These are phyloP conservation scores for Ascochyta koolunga DNA, from an alignment of 2,329 filamentous ascomycete species.

Conservation along the genomic window DNA sequence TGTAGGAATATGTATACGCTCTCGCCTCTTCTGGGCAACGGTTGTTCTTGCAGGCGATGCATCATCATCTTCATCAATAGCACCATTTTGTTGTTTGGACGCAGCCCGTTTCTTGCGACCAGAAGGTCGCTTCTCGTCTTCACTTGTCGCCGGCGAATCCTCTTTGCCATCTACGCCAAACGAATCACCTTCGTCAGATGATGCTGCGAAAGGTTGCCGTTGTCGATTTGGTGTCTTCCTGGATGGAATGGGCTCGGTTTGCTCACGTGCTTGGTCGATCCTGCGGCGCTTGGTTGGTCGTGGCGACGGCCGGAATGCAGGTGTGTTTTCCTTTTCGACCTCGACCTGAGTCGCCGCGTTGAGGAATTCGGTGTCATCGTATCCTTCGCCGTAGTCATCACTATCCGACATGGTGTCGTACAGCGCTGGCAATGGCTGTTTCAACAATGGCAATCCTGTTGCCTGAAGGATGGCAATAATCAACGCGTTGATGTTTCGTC, in stretches of 20 bases:
- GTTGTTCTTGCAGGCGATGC: constrained; percentile 32
- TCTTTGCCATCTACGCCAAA: constrained; percentile 16
- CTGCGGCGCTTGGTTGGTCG: constrained; percentile 47
- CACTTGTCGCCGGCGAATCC: constrained; percentile 16
- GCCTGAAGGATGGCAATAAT: constrained; percentile 10
- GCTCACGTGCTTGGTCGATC: constrained; percentile 34
- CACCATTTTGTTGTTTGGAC: constrained; percentile 16
- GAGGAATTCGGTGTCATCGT: constrained; percentile 71
- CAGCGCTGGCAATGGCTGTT: constrained; percentile 18
- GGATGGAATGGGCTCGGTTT: constrained; percentile 28
- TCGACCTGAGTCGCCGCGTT: constrained; percentile 63
- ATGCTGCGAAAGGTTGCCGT: constrained; percentile 30
- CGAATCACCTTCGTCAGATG: constrained; percentile 33
- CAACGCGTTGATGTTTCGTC: constrained; percentile 30
- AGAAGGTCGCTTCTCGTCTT: constrained; percentile 14
- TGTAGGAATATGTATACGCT: constrained; percentile 53
- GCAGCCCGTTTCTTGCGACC: constrained; percentile 21
- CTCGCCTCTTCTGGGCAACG: constrained; percentile 45
- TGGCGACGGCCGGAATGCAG: constrained; percentile 43
- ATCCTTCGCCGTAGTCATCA: constrained; percentile 68
- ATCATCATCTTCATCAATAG: constrained; percentile 14
- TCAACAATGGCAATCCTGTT: constrained; percentile 22
- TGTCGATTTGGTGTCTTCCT: constrained; percentile 23
- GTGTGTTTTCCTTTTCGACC: constrained; percentile 42
- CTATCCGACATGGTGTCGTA: constrained; percentile 33